phyloP scores from a whole-genome alignment of 2,329 filamentous ascomycete species.

The Myriosclerotinia scirpicola region DNA sequence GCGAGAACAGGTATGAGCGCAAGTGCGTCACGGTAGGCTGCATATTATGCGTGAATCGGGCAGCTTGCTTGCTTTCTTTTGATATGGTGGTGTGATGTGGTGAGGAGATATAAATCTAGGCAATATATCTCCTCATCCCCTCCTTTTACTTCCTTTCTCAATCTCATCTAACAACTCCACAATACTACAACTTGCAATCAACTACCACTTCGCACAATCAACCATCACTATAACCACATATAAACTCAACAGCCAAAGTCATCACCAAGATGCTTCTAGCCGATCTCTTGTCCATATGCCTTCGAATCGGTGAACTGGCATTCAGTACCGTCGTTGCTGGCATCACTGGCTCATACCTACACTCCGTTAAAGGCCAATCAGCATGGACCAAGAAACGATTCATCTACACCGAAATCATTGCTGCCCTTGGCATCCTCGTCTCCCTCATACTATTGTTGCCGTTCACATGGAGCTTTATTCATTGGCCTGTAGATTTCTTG shows the following conservation, averaged over 20 bases:
- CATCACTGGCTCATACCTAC: constrained; percentile 12
- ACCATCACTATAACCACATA: neutral
- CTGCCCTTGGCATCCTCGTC: constrained; percentile 67
- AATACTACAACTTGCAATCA: neutral
- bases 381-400: constrained; percentile 20
- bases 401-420: constrained; percentile 37
- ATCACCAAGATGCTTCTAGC: constrained; percentile 1
- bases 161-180: neutral
- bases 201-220: neutral
- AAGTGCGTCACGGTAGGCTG: constrained; percentile 6
- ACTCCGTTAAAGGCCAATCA: neutral
- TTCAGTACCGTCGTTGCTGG: constrained; percentile 15
- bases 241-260: neutral
- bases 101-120: neutral
- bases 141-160: neutral
- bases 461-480: constrained; percentile 64
- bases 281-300: neutral
- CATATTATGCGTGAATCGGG: neutral
- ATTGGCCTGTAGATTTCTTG: constrained; percentile 70
- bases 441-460: constrained; percentile 71
- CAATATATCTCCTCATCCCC: neutral
- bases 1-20: neutral
- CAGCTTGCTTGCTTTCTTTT: constrained; percentile 3
- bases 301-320: constrained; percentile 12
- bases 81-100: neutral